phyloP scores from a whole-genome alignment of 106 monocot genomes.

The Cymbidium sinense region DNA sequence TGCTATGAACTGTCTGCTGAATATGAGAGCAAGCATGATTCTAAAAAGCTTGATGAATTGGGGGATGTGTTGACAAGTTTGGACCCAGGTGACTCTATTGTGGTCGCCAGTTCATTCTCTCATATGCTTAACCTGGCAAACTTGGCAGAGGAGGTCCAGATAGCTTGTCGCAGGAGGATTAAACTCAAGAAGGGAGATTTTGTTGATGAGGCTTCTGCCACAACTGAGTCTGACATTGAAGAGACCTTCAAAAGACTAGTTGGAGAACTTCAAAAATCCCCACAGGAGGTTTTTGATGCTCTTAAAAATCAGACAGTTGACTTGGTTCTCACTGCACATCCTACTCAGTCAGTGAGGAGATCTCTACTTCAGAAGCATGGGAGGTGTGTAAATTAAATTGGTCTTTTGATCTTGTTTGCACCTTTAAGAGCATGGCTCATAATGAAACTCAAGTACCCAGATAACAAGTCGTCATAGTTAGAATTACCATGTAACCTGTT shows the following conservation, averaged over 20 bases:
- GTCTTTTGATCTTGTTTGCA: not conserved
- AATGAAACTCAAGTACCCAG: no score
- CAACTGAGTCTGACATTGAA: constrained; percentile 57
- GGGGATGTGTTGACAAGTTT: constrained; percentile 65
- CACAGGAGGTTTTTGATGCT: constrained; percentile 74
- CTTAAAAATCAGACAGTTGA: constrained; percentile 92
- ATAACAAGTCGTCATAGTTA: not conserved
- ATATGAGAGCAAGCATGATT: constrained; percentile 58
- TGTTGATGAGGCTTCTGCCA: constrained; percentile 64
- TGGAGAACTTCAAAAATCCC: constrained; percentile 56
- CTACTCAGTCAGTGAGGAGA: constrained; percentile 86
- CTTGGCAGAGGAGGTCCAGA: constrained; percentile 94
- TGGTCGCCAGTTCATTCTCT: constrained; percentile 75
- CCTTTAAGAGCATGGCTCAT: no score
- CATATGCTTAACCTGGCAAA: constrained; percentile 97
- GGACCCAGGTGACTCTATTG: constrained; percentile 70
- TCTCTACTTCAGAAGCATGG: constrained; percentile 92
- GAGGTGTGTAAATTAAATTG: constrained; percentile 30
- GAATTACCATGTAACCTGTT: no score
- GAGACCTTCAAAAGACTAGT: constrained; percentile 83
- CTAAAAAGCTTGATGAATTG: constrained; percentile 56
- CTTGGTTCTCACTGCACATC: constrained; percentile 88
- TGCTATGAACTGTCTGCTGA: constrained; percentile 82
- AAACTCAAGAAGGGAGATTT: constrained; percentile 80
- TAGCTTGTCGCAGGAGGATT: constrained; percentile 66